Conservation (phyloP, 192 early-diverging fungal genomes). For the Polychytrium aggregatum region DNA sequence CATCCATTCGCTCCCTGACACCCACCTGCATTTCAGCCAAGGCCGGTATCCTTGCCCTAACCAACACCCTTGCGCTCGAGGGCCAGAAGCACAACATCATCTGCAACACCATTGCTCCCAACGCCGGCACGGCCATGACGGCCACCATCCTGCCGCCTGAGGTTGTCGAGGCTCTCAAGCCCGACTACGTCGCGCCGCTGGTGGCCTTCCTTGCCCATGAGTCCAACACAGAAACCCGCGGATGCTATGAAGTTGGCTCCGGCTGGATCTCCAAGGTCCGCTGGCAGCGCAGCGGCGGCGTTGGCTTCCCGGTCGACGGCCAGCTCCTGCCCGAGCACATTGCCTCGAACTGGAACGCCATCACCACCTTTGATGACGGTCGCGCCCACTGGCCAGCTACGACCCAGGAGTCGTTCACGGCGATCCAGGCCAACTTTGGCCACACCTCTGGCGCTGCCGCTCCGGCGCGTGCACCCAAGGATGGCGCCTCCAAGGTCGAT, state of each 20-base stretch:
- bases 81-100: constrained; percentile 85
- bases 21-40: no score
- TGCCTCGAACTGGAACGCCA: constrained; percentile 60
- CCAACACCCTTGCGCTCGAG: constrained; percentile 85
- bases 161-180: constrained; percentile 87
- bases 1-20: no score
- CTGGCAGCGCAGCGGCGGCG: constrained; percentile 91
- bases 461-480: no score
- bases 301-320: constrained; percentile 78
- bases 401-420: constrained; percentile 69
- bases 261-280: constrained; percentile 61
- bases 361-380: constrained; percentile 92
- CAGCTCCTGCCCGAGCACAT: constrained; percentile 79
- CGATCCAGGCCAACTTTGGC: constrained; percentile 74
- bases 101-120: constrained; percentile 91
- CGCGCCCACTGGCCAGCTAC: constrained; percentile 75
- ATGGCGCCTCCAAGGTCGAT: constrained; percentile 29
- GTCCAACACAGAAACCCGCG: constrained; percentile 62
- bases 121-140: constrained; percentile 94
- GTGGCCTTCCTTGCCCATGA: constrained; percentile 93
- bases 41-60: constrained; percentile 80
- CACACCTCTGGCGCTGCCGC: constrained; percentile 38
- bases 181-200: constrained; percentile 91
- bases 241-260: constrained; percentile 44
- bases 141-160: constrained; percentile 94